phyloP scores from a whole-genome alignment of 2,329 filamentous ascomycete species.

The Calonectria ilicicola region DNA sequence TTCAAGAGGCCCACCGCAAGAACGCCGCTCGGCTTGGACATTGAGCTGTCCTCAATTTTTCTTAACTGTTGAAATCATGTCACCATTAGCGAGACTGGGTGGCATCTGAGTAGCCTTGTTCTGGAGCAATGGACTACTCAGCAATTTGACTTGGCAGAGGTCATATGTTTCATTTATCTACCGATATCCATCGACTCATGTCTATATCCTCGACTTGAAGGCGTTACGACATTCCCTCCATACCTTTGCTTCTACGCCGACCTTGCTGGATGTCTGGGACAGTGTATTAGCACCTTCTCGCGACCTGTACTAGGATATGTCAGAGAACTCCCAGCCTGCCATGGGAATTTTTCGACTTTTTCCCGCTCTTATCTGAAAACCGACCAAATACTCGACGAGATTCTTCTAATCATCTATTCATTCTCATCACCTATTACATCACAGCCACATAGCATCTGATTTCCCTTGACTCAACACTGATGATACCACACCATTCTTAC shows the following conservation, averaged over 20 bases:
- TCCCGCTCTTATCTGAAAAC: background rate
- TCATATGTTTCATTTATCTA: background rate
- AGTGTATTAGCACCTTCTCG: constrained; percentile 10
- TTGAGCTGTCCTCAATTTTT: constrained; percentile 29
- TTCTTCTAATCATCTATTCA: constrained; percentile 8
- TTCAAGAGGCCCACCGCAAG: constrained; percentile 52
- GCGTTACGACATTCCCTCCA: constrained; percentile 19
- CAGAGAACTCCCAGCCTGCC: background rate
- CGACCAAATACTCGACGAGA: constrained; percentile 16
- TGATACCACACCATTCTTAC: constrained; percentile 36
- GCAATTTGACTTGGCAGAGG: constrained; percentile 7
- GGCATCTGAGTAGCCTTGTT: constrained; percentile 6
- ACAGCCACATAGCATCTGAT: constrained; percentile 19
- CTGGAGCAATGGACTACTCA: constrained; percentile 4
- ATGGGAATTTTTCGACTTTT: background rate
- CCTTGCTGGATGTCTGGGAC: constrained; percentile 16
- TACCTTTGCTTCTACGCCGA: constrained; percentile 15
- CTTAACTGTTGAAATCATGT: background rate
- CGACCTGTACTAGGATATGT: background rate
- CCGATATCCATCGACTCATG: constrained; percentile 1
- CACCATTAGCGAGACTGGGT: constrained; percentile 11
- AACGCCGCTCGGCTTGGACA: constrained; percentile 48
- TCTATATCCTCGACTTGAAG: background rate
- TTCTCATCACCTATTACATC: constrained; percentile 12
- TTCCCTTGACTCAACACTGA: constrained; percentile 37